Evolutionary conservation across 345 rosid species (phyloP), one percentile per base, ranked within the genome.

Genomic region (Hypericum androsaemum): DNA sequence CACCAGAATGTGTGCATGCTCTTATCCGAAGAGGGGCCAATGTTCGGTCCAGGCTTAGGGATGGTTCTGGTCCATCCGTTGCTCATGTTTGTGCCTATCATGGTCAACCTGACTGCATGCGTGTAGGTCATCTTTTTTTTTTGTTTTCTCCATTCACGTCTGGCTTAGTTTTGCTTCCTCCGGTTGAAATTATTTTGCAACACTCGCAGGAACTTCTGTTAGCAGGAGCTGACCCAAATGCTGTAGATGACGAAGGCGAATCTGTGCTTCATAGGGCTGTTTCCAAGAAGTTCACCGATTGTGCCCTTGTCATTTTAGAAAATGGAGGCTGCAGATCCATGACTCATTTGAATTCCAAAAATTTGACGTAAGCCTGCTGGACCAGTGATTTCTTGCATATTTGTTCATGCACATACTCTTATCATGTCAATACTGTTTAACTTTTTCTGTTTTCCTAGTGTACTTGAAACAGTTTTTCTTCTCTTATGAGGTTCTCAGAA

Each of bases 101-200:
- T 74, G 98, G 98, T 56, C 98, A 92, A 60, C 95, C 98, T 58
- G 98, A 88, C 59, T 87, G 98, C 76, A 88, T 92, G 96, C 89
- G 71, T 51, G 98, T 92, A 80, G 65, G 95, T 74, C 64, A 64
- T 63, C 52, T 48, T 59, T 49, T 41, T 42, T 46, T 28, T 17
- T 41, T 42, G 43, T 28, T 17, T 48, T 41, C 55, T 36, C 8
- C 7, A 12, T 43, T 15, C 43, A 12, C 32, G 41, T 22, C 47
- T 12, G 37, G 60, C 8, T 52, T 35, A 40, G 16, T 43, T 10
- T 6, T 58, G 41, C 41, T 53, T 52, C 52, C 43, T 60, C 48
- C 50, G 2, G 17, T 36, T 61, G 37, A 61, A 44, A 43, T 59
- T 35, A 37, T 52, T 51, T 47, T 61, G 28, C 60, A 47, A 49